Evolutionary conservation across 495 filamentous ascomycete genomes (phyloP), one percentile per base, ranked within the genome.

Genomic region (Neohortaea acidophila): DNA sequence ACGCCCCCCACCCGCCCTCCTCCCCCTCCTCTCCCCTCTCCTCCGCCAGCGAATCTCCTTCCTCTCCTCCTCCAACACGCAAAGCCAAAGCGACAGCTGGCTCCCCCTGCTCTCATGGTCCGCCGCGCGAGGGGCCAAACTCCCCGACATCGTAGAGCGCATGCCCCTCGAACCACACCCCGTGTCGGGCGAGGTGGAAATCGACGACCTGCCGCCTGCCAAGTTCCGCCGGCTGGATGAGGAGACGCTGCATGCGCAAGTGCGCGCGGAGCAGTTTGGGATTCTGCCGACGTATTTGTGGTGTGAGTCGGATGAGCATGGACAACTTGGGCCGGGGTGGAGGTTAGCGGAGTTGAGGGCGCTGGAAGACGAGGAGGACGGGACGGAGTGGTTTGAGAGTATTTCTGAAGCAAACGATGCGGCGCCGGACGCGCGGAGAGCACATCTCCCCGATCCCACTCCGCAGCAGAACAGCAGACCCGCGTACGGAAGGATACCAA

Each of bases 61-160:
- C 40, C 67, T 94, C 38, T 72, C 75, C 26, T 56, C 62, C 2
- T 55, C 62, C 3, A 52, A 57, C 34, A n/a, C 24, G 13, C 58
- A 66, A 1, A 70, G 76, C 18, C 63, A 70, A 35, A 62, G 67
- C 1, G 81, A 87, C 14, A 79, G 82, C 44, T 97, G 89, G 89
- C 74, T 94, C 7, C 67, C 73, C 2, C 60, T 93, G n/a, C 69
- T 97, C n/a, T 84, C 75, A 50, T 97, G 91, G 73, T 77, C 86
- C 39, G 39, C 64, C 0, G 56, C 65, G 10, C 75, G 76, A 37
- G 83, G 78, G 2, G 62, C 80, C 21, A 70, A 64, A 40, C 67
- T 97, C 12, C 69, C 69, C 9, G 60, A 65, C 12, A 60, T 81
- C 22, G 69, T 87, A 17, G 67, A 73, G 46, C 68, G 66, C 21